phyloP scores from a whole-genome alignment of 179 eudicot genomes.

The Heliamphora pulchella region DNA sequence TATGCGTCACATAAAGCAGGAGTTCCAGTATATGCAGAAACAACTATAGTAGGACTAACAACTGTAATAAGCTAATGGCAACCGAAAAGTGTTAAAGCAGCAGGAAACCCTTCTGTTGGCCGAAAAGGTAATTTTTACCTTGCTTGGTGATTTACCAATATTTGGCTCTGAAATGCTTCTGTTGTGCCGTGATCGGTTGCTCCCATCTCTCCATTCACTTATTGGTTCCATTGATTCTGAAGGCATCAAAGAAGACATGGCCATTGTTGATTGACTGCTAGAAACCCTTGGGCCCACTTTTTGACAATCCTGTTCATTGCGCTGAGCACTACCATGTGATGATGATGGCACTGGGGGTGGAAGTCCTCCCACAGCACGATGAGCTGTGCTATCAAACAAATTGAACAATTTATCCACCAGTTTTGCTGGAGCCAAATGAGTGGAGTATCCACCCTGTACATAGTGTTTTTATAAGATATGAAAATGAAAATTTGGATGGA shows the following conservation, averaged over 20 bases:
- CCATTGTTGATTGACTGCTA: slow-evolving; percentile 53
- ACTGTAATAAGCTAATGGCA: neutral
- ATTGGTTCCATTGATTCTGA: slow-evolving; percentile 62
- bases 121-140: neutral
- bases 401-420: slow-evolving; percentile 65
- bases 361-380: slow-evolving; percentile 74
- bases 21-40: neutral
- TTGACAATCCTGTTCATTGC: slow-evolving; percentile 36
- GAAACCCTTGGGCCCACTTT: slow-evolving; percentile 39
- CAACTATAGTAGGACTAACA: neutral
- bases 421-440: slow-evolving; percentile 70
- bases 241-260: slow-evolving; percentile 49
- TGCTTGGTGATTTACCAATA: slow-evolving; percentile 32
- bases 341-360: slow-evolving; percentile 60
- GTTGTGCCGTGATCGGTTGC: slow-evolving; percentile 42
- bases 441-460: slow-evolving; percentile 71
- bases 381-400: slow-evolving; percentile 68
- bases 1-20: neutral
- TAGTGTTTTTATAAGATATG: neutral
- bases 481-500: slow-evolving; percentile 6
- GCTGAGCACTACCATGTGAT: slow-evolving; percentile 26
- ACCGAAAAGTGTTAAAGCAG: neutral
- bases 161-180: slow-evolving; percentile 50
- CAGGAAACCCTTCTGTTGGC: neutral
- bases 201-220: slow-evolving; percentile 47